Conservation (phyloP, 2,329 filamentous ascomycete genomes). For the Emergomyces orientalis region DNA sequence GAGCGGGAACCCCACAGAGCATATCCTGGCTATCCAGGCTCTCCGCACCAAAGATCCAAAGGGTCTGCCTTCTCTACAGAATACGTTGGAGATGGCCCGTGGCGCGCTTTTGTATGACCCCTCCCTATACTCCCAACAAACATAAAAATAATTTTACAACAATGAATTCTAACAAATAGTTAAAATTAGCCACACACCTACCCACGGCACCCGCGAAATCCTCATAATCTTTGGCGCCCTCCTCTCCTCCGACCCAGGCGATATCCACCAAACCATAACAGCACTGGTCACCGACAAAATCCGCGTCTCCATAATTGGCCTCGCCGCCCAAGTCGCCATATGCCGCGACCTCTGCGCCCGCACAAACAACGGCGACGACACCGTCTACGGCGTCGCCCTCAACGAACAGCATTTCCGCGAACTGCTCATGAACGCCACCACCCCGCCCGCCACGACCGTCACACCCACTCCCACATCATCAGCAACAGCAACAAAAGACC, state of each 20-base stretch:
- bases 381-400: constrained; percentile 71
- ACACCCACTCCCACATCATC: constrained; percentile 47
- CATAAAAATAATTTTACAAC: not conserved
- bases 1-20: constrained; percentile 81
- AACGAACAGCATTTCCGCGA: constrained; percentile 83
- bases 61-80: constrained; percentile 76
- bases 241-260: constrained; percentile 81
- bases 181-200: constrained; percentile 63
- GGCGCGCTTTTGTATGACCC: constrained; percentile 67
- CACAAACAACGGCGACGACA: constrained; percentile 68
- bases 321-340: constrained; percentile 85
- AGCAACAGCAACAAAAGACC: constrained; percentile 31
- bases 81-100: constrained; percentile 89
- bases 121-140: not conserved
- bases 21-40: constrained; percentile 64
- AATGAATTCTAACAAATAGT: not conserved
- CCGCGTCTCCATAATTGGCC: constrained; percentile 77
- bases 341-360: constrained; percentile 80
- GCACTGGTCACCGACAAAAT: constrained; percentile 73
- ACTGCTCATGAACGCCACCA: constrained; percentile 79
- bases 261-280: constrained; percentile 84
- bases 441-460: constrained; percentile 50
- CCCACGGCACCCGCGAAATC: constrained; percentile 86
- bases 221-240: constrained; percentile 87
- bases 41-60: constrained; percentile 59